Conservation (phyloP, 805 yeast species). For the Pichia occidentalis region DNA sequence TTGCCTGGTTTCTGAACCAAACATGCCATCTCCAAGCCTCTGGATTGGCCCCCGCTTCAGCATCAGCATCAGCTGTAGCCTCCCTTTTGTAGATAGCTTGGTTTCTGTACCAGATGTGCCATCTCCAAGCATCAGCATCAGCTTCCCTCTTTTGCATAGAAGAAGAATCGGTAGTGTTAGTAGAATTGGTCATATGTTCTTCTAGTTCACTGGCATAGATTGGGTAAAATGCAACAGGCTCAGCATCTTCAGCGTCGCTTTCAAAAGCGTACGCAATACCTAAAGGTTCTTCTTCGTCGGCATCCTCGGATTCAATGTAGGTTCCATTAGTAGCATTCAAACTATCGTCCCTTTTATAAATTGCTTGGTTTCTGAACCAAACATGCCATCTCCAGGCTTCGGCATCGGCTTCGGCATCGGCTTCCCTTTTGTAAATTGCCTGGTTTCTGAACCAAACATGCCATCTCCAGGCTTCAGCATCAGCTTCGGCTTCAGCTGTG, state of each 20-base stretch:
- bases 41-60: conserved; percentile 11
- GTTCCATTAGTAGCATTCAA: too few relatives aligned
- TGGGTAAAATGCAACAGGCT: conserved; percentile 9
- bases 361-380: too few relatives aligned
- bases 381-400: too few relatives aligned
- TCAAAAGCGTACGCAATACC: background rate
- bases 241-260: background rate
- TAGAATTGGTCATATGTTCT: background rate
- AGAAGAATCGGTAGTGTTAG: too few relatives aligned
- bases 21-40: conserved; percentile 12
- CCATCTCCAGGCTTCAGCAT: background rate
- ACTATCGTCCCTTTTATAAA: conserved; percentile 1
- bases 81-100: conserved; percentile 16
- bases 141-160: conserved; percentile 7
- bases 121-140: conserved; percentile 12
- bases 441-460: background rate
- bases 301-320: too few relatives aligned
- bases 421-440: background rate
- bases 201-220: conserved; percentile 8
- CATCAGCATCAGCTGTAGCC: conserved; percentile 26
- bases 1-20: conserved; percentile 6
- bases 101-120: conserved; percentile 2
- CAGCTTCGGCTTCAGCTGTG: conserved; percentile 5
- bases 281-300: background rate
- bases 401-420: too few relatives aligned